Base-by-base conservation (phyloP, 441 rosid species). In the Theobroma grandiflorum region DNA sequence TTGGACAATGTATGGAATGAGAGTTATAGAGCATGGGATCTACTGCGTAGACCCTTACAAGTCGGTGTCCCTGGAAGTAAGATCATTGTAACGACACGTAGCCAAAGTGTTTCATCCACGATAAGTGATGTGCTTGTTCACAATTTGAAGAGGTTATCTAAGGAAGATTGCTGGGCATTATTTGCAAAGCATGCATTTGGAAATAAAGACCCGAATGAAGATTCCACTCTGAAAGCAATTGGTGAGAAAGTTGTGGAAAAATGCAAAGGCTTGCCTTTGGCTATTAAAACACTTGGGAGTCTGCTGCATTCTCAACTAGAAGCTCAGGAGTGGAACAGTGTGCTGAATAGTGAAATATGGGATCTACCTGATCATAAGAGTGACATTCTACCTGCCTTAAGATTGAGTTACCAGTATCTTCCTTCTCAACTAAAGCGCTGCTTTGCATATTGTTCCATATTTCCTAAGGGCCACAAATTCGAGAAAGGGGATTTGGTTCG, bases 211-310 rank as follows among this genome's bases (percentile, higher is more conserved):
- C 6, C 6, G 18, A 14, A 37, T 8, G 71, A 16, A 45, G 70
- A 67, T 72, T 74, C 72, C 0, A 18, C 62, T 20, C 4, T 88
- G 37, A 76, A 75, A 57, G 2, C 0, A 1, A 81, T 84, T 22
- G 84, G 82, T 7, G 15, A 58, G 37, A 43, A 66, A 12, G 77
- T 85, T 2, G 84, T 62, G 35, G 20, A n/a, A 10, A 88, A 83
- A 68, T 88, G 86, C 10, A 43, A n/a, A 9, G 85, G 87, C 16
- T 75, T 82, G 20, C 90, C 88, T 42, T 65, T 88, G 8, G 85
- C 86, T 1, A 72, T 62, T n/a, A 85, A 50, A 63, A 52, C 79
- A 1, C 37, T 85, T 7, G 88, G 84, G 3, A 5, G 82, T 72
- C 53, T 88, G 10, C 42, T 86, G 73, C 73, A 61, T 59, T 75